Base-by-base conservation (phyloP, 129 eudicot species). In the Saussurea involucrata region DNA sequence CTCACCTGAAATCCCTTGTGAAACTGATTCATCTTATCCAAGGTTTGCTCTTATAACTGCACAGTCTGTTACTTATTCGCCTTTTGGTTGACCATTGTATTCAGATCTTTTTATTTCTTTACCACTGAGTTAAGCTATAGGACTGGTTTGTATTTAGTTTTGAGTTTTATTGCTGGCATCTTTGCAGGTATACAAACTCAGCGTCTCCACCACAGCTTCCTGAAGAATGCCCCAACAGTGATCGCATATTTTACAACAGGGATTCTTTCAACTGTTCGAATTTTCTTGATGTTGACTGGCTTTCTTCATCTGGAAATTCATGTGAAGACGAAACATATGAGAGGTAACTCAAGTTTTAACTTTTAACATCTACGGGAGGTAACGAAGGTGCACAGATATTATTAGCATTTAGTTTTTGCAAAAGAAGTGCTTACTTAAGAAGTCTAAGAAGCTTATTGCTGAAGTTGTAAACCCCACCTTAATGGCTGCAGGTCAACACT, bases 221-320 rank as follows among this genome's bases (percentile, higher is more conserved):
- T 20, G 83, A 85, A 65, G 83, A 87, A 65, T 74, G 29, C 36
- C 53, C 85, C 21, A 87, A 73, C 31, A 87, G 86, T 84, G 92
- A 90, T 29, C 80, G 77, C 68, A 74, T 74, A 6, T 85, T 80
- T 72, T 83, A 75, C 75, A 77, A 60, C 74, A 87, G 85, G 49
- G 85, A 88, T 78, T 89, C 91, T 10, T 83, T 85, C 60, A 77
- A 88, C 78, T 89, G 88, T 81, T 88, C 94, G 29, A 91, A 92
- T 74, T 90, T 92, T 81, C 90, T 92, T 28, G 94, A 90, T 73
- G 86, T 85, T 20, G 98, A 92, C 76, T 86, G 92, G 92, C 84
- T 92, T 73, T 92, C 98, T 46, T 92, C 98, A 12, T 90, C 96
- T 33, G 98, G 89, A 63, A 86, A 86, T 76, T 92, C 96, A 27